These are phyloP conservation scores for Coleophoma crateriformis DNA, from an alignment of 2,329 filamentous ascomycete genomes.

Conservation along the genomic window DNA sequence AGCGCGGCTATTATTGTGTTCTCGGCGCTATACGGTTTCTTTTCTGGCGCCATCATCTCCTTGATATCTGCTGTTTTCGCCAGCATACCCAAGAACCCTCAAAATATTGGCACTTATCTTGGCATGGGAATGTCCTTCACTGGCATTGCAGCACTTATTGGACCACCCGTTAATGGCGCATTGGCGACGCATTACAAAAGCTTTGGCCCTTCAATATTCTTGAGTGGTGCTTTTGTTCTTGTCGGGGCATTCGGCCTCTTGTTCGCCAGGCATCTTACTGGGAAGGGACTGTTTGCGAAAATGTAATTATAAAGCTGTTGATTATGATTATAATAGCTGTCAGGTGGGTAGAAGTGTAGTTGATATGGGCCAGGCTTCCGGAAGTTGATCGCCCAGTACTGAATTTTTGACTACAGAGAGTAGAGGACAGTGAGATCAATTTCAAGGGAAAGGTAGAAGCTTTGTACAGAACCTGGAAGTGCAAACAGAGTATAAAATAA, in stretches of 20 bases:
- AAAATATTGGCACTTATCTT: conserved; percentile 64
- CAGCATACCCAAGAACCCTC: conserved; percentile 50
- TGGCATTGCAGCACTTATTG: conserved; percentile 58
- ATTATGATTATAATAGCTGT: no score
- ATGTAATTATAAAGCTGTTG: no score
- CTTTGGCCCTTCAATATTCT: conserved; percentile 15
- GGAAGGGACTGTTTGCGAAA: background rate
- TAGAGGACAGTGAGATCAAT: no score
- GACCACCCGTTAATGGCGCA: conserved; percentile 62
- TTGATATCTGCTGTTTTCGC: conserved; percentile 13
- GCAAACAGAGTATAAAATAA: no score
- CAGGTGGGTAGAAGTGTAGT: no score
- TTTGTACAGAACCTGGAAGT: no score
- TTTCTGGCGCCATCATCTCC: conserved; percentile 28
- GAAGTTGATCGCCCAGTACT: no score
- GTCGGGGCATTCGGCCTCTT: conserved; percentile 7
- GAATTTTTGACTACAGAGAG: no score
- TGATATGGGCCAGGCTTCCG: no score
- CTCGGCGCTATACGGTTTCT: conserved; percentile 26
- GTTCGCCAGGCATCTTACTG: conserved; percentile 1
- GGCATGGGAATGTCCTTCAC: conserved; percentile 59
- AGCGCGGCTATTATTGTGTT: conserved; percentile 26
- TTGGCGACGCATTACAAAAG: conserved; percentile 47
- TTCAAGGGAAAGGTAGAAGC: no score
- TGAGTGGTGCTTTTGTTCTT: conserved; percentile 19